phyloP scores from a whole-genome alignment of 257 asterid species.

The Paulownia fortunei region DNA sequence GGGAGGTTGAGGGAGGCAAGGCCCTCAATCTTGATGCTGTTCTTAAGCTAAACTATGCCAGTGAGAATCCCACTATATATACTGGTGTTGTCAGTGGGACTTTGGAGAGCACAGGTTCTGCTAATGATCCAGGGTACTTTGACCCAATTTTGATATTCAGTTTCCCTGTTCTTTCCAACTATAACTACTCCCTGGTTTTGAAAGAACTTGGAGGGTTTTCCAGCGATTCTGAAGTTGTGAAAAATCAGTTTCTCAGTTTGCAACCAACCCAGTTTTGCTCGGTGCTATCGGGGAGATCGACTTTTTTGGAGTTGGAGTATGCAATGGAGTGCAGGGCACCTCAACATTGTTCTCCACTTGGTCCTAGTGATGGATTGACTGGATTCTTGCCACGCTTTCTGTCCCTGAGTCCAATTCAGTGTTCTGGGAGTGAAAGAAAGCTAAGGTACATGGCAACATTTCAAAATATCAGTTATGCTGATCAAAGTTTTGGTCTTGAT shows the following conservation, averaged over 20 bases:
- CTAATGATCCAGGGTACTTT: conserved; percentile 40
- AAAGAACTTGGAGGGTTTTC: conserved; percentile 24
- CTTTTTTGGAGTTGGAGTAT: conserved; percentile 45
- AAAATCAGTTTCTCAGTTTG: conserved; percentile 34
- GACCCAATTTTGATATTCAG: conserved; percentile 50
- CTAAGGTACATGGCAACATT: conserved; percentile 42
- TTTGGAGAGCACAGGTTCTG: conserved; percentile 43
- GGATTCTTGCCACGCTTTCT: conserved; percentile 41
- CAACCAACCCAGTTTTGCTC: conserved; percentile 41
- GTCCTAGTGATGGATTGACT: background rate
- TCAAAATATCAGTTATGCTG: background rate
- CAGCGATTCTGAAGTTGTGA: conserved; percentile 8
- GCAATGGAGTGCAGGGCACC: conserved; percentile 38
- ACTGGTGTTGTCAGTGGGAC: conserved; percentile 52
- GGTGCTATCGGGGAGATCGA: background rate
- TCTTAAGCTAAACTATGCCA: conserved; percentile 47
- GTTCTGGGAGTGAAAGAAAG: conserved; percentile 44
- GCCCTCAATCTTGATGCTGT: conserved; percentile 45
- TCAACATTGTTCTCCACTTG: conserved; percentile 41
- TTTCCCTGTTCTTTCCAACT: conserved; percentile 39
- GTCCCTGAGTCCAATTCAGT: conserved; percentile 47
- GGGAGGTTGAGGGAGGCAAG: conserved; percentile 34
- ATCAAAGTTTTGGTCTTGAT: conserved; percentile 25
- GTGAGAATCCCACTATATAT: conserved; percentile 36
- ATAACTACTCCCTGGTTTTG: conserved; percentile 46